Evolutionary conservation across 768 basidiomycete species (phyloP).

Genomic region (Porpolomopsis calyptriformis): DNA sequence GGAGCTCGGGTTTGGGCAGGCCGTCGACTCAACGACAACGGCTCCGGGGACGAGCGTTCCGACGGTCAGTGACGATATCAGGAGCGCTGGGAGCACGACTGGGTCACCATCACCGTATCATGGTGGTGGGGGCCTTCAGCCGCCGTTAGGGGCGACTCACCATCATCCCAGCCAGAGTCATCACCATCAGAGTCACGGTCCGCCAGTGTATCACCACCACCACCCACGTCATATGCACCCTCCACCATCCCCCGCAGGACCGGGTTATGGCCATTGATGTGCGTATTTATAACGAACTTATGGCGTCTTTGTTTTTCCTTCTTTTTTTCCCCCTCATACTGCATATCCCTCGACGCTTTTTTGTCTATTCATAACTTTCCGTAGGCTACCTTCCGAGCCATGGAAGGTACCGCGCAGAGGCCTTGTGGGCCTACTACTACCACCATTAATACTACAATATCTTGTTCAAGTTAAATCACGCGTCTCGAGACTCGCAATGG

Average conservation of each 20-base stretch:
- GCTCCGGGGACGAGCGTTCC: too few relatives aligned
- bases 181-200: conserved; percentile 14
- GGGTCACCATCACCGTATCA: conserved; percentile 1
- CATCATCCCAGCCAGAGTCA: conserved; percentile 14
- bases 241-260: neutral
- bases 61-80: too few relatives aligned
- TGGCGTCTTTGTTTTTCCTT: conserved; percentile 4
- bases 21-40: neutral
- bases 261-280: conserved; percentile 6
- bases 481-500: too few relatives aligned
- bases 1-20: conserved; percentile 55
- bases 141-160: conserved; percentile 17
- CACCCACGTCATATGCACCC: conserved; percentile 23
- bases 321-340: too few relatives aligned
- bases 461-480: too few relatives aligned
- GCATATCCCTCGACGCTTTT: too few relatives aligned
- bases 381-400: too few relatives aligned
- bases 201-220: conserved; percentile 15
- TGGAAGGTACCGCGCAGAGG: too few relatives aligned
- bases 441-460: too few relatives aligned
- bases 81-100: too few relatives aligned
- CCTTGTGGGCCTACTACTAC: too few relatives aligned
- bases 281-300: neutral
- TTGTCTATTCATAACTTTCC: too few relatives aligned
- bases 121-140: neutral